phyloP scores from a whole-genome alignment of 2,329 filamentous ascomycete genomes.

The Fusarium nelsonii region DNA sequence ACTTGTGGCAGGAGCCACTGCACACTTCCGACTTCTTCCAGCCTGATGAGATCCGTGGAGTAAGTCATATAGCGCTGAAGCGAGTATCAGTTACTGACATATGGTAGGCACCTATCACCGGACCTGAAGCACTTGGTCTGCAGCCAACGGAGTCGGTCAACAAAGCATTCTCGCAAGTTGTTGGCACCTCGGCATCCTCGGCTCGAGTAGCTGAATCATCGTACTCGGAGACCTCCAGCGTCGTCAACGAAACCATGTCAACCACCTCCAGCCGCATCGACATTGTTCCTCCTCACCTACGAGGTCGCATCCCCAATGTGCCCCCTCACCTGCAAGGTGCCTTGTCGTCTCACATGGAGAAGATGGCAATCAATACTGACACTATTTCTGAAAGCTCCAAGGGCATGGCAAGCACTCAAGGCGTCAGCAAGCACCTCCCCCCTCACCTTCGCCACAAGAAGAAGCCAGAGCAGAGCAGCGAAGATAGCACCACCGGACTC shows the following conservation, averaged over 20 bases:
- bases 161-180: not conserved
- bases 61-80: constrained; percentile 6
- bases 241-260: constrained; percentile 21
- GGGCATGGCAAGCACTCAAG: not conserved
- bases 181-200: not conserved
- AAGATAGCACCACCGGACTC: not conserved
- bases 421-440: not conserved
- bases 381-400: not conserved
- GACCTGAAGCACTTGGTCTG: constrained; percentile 43
- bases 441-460: constrained; percentile 16
- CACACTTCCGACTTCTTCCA: constrained; percentile 48
- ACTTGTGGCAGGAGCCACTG: constrained; percentile 25
- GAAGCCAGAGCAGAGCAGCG: not conserved
- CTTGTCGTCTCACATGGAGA: not conserved
- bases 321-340: not conserved
- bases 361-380: not conserved
- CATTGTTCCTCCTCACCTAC: constrained; percentile 22
- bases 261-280: constrained; percentile 7
- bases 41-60: constrained; percentile 34
- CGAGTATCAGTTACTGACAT: constrained; percentile 9
- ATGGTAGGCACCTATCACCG: constrained; percentile 48
- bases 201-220: not conserved
- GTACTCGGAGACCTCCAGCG: constrained; percentile 22
- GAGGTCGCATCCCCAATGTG: not conserved
- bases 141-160: constrained; percentile 2